A percentile compares a stretch with the other conserved stretches of the same genome.
phyloP scores from a whole-genome alignment of 306 rosid species.

The Sicyos baderoa region DNA sequence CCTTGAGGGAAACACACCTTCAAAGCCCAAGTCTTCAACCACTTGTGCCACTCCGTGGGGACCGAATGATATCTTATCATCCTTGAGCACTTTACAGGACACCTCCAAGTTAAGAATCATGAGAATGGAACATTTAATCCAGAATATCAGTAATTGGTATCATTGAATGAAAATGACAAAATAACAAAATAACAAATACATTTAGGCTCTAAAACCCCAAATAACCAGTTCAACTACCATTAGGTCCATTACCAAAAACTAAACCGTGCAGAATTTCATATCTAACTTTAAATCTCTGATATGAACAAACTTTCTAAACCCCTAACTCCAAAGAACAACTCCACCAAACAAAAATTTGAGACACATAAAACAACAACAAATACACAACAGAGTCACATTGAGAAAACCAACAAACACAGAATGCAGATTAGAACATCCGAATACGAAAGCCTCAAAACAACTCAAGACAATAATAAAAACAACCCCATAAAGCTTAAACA shows the following conservation, averaged over 20 bases:
- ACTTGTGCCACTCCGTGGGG: too few relatives aligned
- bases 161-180: not conserved
- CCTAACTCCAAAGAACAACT: not conserved
- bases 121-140: not conserved
- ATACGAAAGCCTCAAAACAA: not conserved
- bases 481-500: not conserved
- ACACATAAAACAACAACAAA: not conserved
- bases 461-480: not conserved
- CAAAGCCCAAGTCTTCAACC: too few relatives aligned
- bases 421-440: not conserved
- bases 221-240: not conserved
- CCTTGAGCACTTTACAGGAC: not conserved
- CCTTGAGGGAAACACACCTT: too few relatives aligned
- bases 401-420: not conserved
- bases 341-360: not conserved
- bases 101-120: not conserved
- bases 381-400: not conserved
- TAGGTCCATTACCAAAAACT: not conserved
- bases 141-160: not conserved
- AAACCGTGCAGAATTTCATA: not conserved
- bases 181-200: not conserved
- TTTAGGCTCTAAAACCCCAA: not conserved
- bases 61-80: not conserved
- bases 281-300: not conserved
- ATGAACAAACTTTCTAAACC: not conserved